Percentiles rank a stretch among this genome's conserved stretches.
These are phyloP conservation scores for Davidsoniella eucalypti DNA, from an alignment of 2,329 filamentous ascomycete genomes.

Conservation along the genomic window DNA sequence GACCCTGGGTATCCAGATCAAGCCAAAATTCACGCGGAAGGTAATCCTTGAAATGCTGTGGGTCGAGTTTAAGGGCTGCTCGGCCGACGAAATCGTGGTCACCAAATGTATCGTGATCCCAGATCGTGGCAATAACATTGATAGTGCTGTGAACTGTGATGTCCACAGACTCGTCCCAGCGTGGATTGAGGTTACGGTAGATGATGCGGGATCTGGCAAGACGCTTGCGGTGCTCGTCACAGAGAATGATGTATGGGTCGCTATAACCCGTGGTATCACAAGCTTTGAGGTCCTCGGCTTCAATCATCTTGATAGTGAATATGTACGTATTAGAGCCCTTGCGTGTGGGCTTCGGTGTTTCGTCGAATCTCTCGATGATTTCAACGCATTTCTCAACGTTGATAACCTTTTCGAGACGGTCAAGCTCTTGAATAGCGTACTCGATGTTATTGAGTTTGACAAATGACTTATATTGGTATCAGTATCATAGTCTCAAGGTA, in stretches of 20 bases:
- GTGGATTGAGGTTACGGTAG: conserved; percentile 75
- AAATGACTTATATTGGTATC: conserved; percentile 48
- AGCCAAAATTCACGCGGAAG: conserved; percentile 94
- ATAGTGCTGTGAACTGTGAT: conserved; percentile 83
- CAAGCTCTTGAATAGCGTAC: conserved; percentile 80
- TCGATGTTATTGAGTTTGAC: conserved; percentile 98
- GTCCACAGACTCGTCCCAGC: conserved; percentile 95
- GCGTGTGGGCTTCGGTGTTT: conserved; percentile 44
- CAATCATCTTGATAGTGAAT: conserved; percentile 97
- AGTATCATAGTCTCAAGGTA: conserved; percentile 15
- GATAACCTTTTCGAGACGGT: conserved; percentile 76
- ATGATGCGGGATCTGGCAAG: conserved; percentile 89
- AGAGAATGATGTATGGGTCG: conserved; percentile 91
- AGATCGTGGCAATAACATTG: conserved; percentile 91
- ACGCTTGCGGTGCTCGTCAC: conserved; percentile 94
- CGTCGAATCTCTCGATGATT: conserved; percentile 58
- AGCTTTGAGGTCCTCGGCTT: conserved; percentile 94
- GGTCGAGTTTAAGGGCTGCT: conserved; percentile 95
- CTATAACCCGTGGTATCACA: conserved; percentile 89
- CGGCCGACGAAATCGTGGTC: conserved; percentile 95
- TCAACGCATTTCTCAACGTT: conserved; percentile 83
- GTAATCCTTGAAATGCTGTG: conserved; percentile 92
- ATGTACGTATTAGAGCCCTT: conserved; percentile 75
- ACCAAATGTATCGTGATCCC: conserved; percentile 95
- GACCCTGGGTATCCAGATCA: conserved; percentile 86